A percentile compares a stretch with the other conserved stretches of the same genome.
Conservation (phyloP, 2,329 filamentous ascomycete species). For the Colletotrichum tofieldiae region DNA sequence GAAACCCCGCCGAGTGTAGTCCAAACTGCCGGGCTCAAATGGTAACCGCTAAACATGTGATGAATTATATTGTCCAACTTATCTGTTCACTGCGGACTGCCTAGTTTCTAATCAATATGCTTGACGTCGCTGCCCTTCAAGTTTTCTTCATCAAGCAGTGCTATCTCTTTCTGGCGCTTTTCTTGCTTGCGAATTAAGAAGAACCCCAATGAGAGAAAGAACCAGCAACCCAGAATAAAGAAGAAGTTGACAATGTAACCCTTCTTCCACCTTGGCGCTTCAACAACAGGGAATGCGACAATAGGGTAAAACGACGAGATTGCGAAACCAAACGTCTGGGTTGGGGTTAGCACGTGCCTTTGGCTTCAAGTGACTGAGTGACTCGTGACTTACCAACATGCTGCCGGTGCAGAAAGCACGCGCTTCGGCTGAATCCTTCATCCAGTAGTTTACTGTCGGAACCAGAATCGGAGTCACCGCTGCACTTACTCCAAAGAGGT, state of each 20-base stretch:
- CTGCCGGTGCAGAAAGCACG: constrained; percentile 46
- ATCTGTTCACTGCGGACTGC: not conserved
- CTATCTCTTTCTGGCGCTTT: constrained; percentile 22
- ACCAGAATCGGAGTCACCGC: constrained; percentile 47
- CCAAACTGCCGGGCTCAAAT: not conserved
- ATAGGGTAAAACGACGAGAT: constrained; percentile 45
- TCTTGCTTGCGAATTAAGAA: constrained; percentile 35
- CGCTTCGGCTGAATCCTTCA: constrained; percentile 47
- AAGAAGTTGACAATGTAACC: constrained; percentile 46
- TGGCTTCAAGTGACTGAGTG: not conserved
- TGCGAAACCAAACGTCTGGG: constrained; percentile 44
- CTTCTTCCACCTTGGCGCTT: constrained; percentile 46
- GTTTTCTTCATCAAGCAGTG: constrained; percentile 27
- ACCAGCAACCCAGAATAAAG: constrained; percentile 42
- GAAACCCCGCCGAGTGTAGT: too few species aligned
- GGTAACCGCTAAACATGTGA: not conserved
- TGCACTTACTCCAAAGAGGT: constrained; percentile 46
- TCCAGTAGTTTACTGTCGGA: constrained; percentile 46
- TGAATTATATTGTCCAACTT: not conserved
- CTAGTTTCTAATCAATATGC: constrained; percentile 15
- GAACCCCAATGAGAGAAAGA: constrained; percentile 33
- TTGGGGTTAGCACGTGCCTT: not conserved
- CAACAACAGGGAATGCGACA: constrained; percentile 44
- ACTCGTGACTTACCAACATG: constrained; percentile 40
- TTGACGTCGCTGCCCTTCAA: constrained; percentile 26